Percentiles rank a stretch among this genome's conserved stretches.
These are phyloP conservation scores for Gossypium arboreum DNA, from an alignment of 345 rosid species.

Conservation along the genomic window DNA sequence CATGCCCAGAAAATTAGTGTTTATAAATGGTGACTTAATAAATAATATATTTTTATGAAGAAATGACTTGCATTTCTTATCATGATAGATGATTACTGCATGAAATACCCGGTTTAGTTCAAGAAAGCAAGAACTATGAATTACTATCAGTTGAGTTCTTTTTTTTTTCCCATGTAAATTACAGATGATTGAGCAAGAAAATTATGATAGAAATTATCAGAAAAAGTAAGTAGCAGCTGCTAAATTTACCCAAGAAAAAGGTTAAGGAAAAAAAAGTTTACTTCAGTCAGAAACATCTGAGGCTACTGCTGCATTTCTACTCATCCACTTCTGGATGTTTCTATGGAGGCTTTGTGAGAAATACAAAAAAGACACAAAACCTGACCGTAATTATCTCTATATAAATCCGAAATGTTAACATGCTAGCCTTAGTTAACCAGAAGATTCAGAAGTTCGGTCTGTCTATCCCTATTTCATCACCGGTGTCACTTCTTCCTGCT, in stretches of 20 bases:
- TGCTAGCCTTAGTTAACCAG: background rate
- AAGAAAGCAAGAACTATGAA: background rate
- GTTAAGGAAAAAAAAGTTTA: background rate
- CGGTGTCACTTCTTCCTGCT: background rate
- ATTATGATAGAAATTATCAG: background rate
- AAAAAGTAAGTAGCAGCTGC: background rate
- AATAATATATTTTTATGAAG: background rate
- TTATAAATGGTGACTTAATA: background rate
- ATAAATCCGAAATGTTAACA: background rate
- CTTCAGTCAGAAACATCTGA: background rate
- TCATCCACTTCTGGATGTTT: background rate
- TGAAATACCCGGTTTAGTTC: background rate
- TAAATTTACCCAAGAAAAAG: background rate
- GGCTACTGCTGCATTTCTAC: background rate
- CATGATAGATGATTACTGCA: background rate
- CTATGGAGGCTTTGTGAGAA: constrained; percentile 4
- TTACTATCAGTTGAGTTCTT: background rate
- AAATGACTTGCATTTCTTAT: background rate
- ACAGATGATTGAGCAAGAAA: background rate
- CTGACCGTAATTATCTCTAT: background rate
- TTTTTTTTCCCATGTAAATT: background rate
- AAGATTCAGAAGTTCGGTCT: background rate
- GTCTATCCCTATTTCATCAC: background rate
- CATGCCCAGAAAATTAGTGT: background rate
- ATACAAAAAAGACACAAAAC: background rate